phyloP scores from a whole-genome alignment of 1,284 basidiomycete genomes.

The Cutaneotrichosporon sp. region DNA sequence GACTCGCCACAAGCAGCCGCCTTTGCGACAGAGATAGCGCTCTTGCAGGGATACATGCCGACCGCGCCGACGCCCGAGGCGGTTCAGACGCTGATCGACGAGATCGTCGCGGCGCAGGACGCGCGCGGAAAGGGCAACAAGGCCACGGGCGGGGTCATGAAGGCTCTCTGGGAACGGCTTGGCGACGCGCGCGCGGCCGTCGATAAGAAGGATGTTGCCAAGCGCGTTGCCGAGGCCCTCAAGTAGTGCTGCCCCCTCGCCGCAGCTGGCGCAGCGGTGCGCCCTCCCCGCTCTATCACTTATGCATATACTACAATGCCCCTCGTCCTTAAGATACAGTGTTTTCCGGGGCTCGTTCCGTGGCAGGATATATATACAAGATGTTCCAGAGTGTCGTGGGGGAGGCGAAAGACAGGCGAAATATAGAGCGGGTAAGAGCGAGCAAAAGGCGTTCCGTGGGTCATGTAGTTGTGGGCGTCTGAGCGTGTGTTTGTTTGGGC shows the following conservation, averaged over 20 bases:
- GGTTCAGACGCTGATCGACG: slow-evolving; percentile 26
- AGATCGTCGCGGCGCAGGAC: slow-evolving; percentile 27
- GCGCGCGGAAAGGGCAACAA: slow-evolving; percentile 26
- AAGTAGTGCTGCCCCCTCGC: slow-evolving; percentile 14
- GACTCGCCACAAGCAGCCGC: slow-evolving; percentile 26
- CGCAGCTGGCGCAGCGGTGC: too few species aligned
- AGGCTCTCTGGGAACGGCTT: slow-evolving; percentile 39
- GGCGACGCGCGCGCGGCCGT: slow-evolving; percentile 34
- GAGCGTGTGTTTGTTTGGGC: too few species aligned
- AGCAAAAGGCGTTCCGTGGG: too few species aligned
- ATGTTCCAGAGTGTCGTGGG: too few species aligned
- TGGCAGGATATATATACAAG: too few species aligned
- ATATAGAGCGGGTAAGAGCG: too few species aligned
- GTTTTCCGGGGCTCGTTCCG: too few species aligned
- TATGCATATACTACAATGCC: too few species aligned
- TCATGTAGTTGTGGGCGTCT: too few species aligned
- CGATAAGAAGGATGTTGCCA: slow-evolving; percentile 44
- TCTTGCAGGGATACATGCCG: slow-evolving; percentile 37
- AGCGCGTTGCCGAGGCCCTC: slow-evolving; percentile 35
- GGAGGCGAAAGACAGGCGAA: too few species aligned
- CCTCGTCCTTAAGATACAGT: too few species aligned
- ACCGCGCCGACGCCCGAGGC: slow-evolving; percentile 30
- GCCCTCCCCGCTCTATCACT: too few species aligned
- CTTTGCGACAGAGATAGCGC: slow-evolving; percentile 30
- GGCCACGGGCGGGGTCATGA: slow-evolving; percentile 36